Base-by-base conservation (phyloP, 768 basidiomycete genomes). In the Exidia glandulosa region DNA sequence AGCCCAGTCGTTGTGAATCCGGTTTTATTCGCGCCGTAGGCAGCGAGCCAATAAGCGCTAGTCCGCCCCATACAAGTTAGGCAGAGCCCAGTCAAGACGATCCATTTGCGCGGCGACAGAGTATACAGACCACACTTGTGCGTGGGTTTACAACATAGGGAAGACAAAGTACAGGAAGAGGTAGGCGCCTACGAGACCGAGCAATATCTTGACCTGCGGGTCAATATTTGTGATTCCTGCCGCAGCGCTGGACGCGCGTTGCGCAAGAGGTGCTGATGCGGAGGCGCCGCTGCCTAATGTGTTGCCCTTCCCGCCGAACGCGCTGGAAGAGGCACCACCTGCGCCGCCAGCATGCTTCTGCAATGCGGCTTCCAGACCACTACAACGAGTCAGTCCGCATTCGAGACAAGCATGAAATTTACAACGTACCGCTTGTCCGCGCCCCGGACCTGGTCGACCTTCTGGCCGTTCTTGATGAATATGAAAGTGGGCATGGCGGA, bases 401-500 rank as follows among this genome's bases (percentile, higher is more conserved):
- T 31, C 32, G 29, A 19, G 14, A 48, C 41, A 29, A 27, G 5
- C 31, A 62, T 5, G 32, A 5, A 13, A 34, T 56, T 2, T 3
- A 30, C 4, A 27, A 72, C 81, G 60, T 66, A 92, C 89, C 68
- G 66, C 67, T 70, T 79, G 68, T 92, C 75, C 13, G 89, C 89
- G 4, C 90, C 90, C 58, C 77, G 79, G 30, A 93, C 83, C 73
- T 78, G 78, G 65, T 88, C 86, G 25, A 91, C 79, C 67, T 88
- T 82, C 2, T 75, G 75, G 37, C 69, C 74, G 23, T 87, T 87
- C 66, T 81, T 84, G 61, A 92, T 66, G 69, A 93, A 90, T 33
- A 92, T 68, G 63, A 92, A 92, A 0, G 90, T 90, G 2, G 90
- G 90, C 90, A 89, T 90, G 58, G 13, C 30, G 2, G 57, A 41